These are phyloP conservation scores for Camellia lanceoleosa DNA, from an alignment of 148 eudicot species.

Conservation along the genomic window DNA sequence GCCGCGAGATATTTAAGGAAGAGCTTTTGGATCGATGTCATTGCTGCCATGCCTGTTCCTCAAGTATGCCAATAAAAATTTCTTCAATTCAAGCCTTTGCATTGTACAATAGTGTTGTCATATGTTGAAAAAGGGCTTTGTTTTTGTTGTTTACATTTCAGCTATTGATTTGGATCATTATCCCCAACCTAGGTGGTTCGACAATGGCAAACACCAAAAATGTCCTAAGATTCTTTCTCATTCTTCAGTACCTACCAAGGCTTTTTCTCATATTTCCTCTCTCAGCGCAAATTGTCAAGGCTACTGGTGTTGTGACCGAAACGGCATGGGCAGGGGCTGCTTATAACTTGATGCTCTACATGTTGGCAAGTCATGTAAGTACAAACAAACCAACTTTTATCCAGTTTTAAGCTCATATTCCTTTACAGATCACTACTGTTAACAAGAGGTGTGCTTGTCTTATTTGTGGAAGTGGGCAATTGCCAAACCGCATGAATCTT, in stretches of 20 bases:
- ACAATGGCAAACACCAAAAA: constrained; percentile 63
- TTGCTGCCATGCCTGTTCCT: constrained; percentile 78
- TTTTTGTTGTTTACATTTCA: constrained; percentile 16
- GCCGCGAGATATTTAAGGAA: constrained; percentile 47
- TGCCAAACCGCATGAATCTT: neutral
- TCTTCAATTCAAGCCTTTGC: neutral
- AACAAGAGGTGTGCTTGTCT: too few relatives aligned
- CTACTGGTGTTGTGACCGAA: constrained; percentile 61
- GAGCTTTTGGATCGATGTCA: constrained; percentile 48
- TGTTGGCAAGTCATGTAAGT: constrained; percentile 72
- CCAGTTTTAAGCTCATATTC: neutral
- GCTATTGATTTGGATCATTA: constrained; percentile 67
- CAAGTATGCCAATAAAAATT: constrained; percentile 39
- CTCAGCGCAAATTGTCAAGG: constrained; percentile 48
- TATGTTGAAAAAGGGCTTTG: neutral
- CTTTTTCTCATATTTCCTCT: constrained; percentile 53
- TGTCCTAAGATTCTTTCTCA: constrained; percentile 49
- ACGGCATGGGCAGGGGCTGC: constrained; percentile 81
- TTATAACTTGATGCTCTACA: constrained; percentile 61
- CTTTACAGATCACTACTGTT: neutral
- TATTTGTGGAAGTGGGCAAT: neutral
- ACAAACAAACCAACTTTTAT: neutral
- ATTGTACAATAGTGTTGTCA: neutral
- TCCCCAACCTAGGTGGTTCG: constrained; percentile 60
- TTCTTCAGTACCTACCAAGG: constrained; percentile 55